Evolutionary conservation across 768 basidiomycete species (phyloP), one percentile per base, ranked within the genome.

Genomic region (Xerocomellus amylosporus): DNA sequence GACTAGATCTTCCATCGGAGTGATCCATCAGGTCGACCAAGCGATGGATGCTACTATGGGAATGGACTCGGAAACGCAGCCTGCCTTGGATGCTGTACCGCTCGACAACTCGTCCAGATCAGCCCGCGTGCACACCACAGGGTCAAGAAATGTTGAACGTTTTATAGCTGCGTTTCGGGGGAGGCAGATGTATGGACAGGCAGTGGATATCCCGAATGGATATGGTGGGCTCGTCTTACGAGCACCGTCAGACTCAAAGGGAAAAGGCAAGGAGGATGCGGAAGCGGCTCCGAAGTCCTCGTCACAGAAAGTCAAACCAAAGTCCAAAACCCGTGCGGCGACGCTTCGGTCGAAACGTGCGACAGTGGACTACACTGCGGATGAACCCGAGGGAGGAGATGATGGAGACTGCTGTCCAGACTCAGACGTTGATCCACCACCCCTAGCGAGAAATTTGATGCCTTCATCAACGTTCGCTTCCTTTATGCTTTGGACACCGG

Each of bases 401-500:
- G 64, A 61, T n/a, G 46, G 34, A 12, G 66, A 67, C 28, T 66
- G 65, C 24, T 28, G 5, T 40, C 20, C 47, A 33, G 52, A 50
- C 20, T 22, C 38, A 10, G 53, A 38, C 15, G 13, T 33, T 4
- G 40, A 50, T 13, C 17, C 45, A 14, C 17, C 17, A 20, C 60
- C 64, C 0, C 48, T 12, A 19, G 65, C 64, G 20, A 75, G 74
- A 42, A 69, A 59, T 12, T 68, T 88, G 52, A 62, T 72, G 8
- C 79, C 86, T 5, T 71, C 73, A 3, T 77, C 80, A 0, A 76
- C 74, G 44, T 93, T 93, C 63, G 74, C 78, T 3, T 82, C 81
- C 1, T 82, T 93, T 58, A 79, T 81, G n/a, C 65, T 93, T 22
- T 93, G 90, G 90, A 76, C 84, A 54, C 79, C 86, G 5, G 91